A percentile compares a stretch with the other conserved stretches of the same genome.
phyloP scores from a whole-genome alignment of 2,329 filamentous ascomycete genomes.

The Phialophora chinensis region DNA sequence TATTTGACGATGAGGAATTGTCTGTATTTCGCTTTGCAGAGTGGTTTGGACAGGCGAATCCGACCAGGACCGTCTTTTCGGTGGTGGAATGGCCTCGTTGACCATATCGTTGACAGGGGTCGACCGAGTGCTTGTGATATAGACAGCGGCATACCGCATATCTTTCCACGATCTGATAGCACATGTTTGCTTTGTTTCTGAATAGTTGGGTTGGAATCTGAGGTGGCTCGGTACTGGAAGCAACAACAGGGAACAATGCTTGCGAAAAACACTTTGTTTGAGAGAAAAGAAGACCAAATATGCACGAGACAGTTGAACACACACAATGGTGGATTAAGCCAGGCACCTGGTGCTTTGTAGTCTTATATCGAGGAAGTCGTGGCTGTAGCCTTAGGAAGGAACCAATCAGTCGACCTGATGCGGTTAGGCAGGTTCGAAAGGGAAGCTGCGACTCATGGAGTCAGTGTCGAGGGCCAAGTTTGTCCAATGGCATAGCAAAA shows the following conservation, averaged over 20 bases:
- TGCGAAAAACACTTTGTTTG: slow-evolving; percentile 9
- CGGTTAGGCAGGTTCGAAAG: slow-evolving; percentile 20
- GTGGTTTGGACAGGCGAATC: slow-evolving; percentile 74
- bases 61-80: slow-evolving; percentile 79
- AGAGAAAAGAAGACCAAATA: slow-evolving; percentile 19
- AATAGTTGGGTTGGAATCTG: slow-evolving; percentile 10
- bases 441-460: slow-evolving; percentile 19
- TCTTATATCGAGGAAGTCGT: slow-evolving; percentile 32
- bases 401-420: slow-evolving; percentile 29
- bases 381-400: slow-evolving; percentile 34
- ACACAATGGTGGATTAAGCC: slow-evolving; percentile 25
- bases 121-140: slow-evolving; percentile 85
- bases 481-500: slow-evolving; percentile 26
- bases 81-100: slow-evolving; percentile 74
- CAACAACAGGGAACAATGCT: slow-evolving; percentile 10
- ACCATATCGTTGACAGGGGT: slow-evolving; percentile 78
- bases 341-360: slow-evolving; percentile 25
- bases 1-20: slow-evolving; percentile 21
- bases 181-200: slow-evolving; percentile 65
- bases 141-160: slow-evolving; percentile 87
- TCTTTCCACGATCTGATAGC: slow-evolving; percentile 82
- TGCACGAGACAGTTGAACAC: slow-evolving; percentile 22
- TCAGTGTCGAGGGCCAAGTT: slow-evolving; percentile 26
- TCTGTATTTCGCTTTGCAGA: slow-evolving; percentile 32
- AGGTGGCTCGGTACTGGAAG: background rate